A percentile compares a stretch with the other conserved stretches of the same genome.
phyloP scores from a whole-genome alignment of 2,329 filamentous ascomycete species.

The Aspergillus hortae region DNA sequence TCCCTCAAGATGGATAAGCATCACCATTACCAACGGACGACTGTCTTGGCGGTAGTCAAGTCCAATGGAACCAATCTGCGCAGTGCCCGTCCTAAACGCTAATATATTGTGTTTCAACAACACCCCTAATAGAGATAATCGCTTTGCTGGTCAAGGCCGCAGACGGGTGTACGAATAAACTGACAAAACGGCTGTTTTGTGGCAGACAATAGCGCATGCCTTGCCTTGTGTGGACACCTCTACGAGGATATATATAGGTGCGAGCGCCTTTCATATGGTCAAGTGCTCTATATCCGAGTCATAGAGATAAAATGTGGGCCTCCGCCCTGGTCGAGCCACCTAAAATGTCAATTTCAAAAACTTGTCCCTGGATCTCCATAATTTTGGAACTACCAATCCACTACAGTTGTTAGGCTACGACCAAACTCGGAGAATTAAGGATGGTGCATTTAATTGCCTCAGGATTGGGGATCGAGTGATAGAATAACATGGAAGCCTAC shows the following conservation, averaged over 20 bases:
- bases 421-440: background rate
- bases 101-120: too few species aligned
- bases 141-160: too few species aligned
- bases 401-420: constrained; percentile 15
- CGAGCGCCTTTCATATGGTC: constrained; percentile 24
- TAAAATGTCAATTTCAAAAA: constrained; percentile 26
- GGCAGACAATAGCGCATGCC: too few species aligned
- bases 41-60: too few species aligned
- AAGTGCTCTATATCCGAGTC: constrained; percentile 33
- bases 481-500: constrained; percentile 22
- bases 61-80: too few species aligned
- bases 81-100: too few species aligned
- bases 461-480: constrained; percentile 17
- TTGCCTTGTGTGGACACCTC: too few species aligned
- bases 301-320: constrained; percentile 35
- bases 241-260: constrained; percentile 12
- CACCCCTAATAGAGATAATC: too few species aligned
- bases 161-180: too few species aligned
- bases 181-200: too few species aligned
- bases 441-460: constrained; percentile 8
- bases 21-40: too few species aligned
- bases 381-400: constrained; percentile 11
- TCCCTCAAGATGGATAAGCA: too few species aligned
- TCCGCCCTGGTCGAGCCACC: constrained; percentile 31
- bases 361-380: constrained; percentile 7